A percentile compares a stretch with the other conserved stretches of the same genome.
phyloP scores from a whole-genome alignment of 768 basidiomycete genomes.

The Mrakia frigida region DNA sequence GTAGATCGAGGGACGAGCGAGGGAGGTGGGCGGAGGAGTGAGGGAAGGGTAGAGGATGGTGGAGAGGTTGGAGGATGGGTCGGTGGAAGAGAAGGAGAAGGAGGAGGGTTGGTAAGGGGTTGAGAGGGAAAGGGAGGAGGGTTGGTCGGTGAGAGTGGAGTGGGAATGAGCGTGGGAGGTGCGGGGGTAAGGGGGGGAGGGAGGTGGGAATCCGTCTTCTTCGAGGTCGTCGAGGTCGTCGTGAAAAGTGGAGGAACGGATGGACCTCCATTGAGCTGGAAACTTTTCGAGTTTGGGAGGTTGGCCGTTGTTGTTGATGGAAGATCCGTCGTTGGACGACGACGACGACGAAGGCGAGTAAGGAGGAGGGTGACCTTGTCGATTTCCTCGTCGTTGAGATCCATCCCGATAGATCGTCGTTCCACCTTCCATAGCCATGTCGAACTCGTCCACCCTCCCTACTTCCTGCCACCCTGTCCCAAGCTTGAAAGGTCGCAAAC shows the following conservation, averaged over 20 bases:
- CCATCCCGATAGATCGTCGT: neutral
- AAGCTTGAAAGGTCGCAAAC: conserved; percentile 16
- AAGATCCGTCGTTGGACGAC: neutral
- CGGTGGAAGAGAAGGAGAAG: neutral
- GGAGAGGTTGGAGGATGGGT: neutral
- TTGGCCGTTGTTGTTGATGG: neutral
- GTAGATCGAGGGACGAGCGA: conserved; percentile 4
- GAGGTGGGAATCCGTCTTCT: neutral
- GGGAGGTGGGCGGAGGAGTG: neutral
- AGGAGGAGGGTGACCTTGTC: conserved; percentile 11
- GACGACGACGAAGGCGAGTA: conserved; percentile 18
- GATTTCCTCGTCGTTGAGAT: neutral
- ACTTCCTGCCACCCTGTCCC: neutral
- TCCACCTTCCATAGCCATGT: neutral
- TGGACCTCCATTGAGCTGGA: neutral
- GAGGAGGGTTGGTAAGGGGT: conserved; percentile 2
- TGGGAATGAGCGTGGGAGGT: neutral
- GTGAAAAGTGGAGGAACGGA: neutral
- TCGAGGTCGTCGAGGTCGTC: neutral
- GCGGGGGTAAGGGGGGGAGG: conserved; percentile 10
- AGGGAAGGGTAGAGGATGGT: neutral
- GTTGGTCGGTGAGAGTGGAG: neutral
- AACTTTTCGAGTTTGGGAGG: neutral
- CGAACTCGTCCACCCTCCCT: conserved; percentile 14
- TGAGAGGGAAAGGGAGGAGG: too few relatives aligned